Evolutionary conservation across 2,329 filamentous ascomycete species (phyloP).

Genomic region (Cryphonectria japonica): DNA sequence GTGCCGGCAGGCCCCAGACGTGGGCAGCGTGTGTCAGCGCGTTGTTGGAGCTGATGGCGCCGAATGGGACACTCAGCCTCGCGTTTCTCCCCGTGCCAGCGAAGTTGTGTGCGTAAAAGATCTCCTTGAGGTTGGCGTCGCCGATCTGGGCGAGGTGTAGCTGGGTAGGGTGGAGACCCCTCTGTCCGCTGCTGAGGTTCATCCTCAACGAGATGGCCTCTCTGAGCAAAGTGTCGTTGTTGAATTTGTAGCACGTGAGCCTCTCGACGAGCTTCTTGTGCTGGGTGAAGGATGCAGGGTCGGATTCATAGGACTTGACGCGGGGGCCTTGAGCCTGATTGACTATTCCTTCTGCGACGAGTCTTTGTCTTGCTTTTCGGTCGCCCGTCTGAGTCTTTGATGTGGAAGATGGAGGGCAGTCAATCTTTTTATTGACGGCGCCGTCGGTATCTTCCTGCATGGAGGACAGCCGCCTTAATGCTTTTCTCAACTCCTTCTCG

Average conservation of each 20-base stretch:
- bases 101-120: constrained; percentile 1
- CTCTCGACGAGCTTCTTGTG: neutral
- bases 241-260: neutral
- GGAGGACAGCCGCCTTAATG: neutral
- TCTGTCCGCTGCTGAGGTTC: neutral
- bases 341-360: neutral
- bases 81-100: no score
- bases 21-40: neutral
- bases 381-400: neutral
- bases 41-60: neutral
- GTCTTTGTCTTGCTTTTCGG: neutral
- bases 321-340: neutral
- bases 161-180: neutral
- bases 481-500: neutral
- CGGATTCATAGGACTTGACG: neutral
- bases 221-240: neutral
- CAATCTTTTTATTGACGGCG: no score
- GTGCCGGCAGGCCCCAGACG: neutral
- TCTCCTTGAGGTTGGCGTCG: constrained; percentile 2
- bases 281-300: neutral
- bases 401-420: neutral
- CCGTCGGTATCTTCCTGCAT: neutral
- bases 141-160: neutral
- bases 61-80: neutral
- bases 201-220: neutral